These are phyloP conservation scores for Schoenoplectus triqueter DNA, from an alignment of 202 grass and related monocot species.

Conservation along the genomic window DNA sequence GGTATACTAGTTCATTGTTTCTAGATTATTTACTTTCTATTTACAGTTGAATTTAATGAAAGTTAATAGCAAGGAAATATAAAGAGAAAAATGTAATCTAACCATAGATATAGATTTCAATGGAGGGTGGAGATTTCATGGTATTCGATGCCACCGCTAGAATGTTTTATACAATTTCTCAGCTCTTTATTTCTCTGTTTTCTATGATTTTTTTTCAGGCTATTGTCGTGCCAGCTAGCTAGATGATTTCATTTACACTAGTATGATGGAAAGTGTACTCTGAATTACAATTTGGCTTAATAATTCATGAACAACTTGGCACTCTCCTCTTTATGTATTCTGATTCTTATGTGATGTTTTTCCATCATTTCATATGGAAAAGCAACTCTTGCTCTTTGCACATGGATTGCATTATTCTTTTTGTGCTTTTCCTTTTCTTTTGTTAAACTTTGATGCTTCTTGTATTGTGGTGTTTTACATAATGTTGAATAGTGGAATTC, in stretches of 20 bases:
- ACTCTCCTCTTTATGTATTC: not conserved
- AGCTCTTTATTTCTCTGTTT: not conserved
- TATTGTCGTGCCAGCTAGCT: slow-evolving; percentile 25
- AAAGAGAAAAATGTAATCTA: not conserved
- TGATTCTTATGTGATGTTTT: not conserved
- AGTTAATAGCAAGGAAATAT: not conserved
- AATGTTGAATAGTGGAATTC: not conserved
- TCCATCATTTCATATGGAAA: not conserved
- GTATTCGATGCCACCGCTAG: no score
- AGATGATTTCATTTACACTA: not conserved
- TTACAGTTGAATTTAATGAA: no score
- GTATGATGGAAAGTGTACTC: no score
- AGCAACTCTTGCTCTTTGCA: not conserved
- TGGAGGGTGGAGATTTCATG: no score
- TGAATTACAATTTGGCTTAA: not conserved
- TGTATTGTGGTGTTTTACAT: no score
- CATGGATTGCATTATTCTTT: not conserved
- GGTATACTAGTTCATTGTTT: not conserved
- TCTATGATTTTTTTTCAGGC: slow-evolving; percentile 19
- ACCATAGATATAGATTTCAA: no score
- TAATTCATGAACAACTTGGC: slow-evolving; percentile 28
- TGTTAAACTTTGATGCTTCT: not conserved
- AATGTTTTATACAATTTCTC: not conserved
- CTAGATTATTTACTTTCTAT: not conserved
- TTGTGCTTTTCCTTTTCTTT: not conserved